Evolutionary conservation across 192 early-diverging fungal genomes (phyloP).

Genomic region (Coemansia sp.): DNA sequence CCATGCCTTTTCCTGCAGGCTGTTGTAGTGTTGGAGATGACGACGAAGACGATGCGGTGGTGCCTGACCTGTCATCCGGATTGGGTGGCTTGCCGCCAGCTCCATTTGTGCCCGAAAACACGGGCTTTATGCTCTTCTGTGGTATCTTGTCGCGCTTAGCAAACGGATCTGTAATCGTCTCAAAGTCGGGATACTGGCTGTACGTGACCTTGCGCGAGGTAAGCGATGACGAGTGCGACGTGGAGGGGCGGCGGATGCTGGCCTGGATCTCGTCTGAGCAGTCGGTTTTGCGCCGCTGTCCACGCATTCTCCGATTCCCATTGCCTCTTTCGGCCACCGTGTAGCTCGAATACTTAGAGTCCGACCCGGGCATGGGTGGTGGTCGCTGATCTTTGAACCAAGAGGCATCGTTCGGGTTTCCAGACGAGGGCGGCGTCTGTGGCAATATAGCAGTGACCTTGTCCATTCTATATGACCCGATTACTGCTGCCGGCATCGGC

Average conservation of each 20-base stretch:
- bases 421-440: conserved; percentile 7
- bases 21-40: conserved; percentile 1
- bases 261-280: conserved; percentile 21
- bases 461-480: conserved; percentile 11
- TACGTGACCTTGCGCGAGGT: conserved; percentile 37
- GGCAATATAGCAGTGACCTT: conserved; percentile 6
- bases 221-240: conserved; percentile 27
- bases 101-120: neutral
- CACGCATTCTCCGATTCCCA: conserved; percentile 20
- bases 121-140: conserved; percentile 26
- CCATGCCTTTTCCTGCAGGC: neutral
- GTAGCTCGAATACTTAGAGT: conserved; percentile 21
- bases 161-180: conserved; percentile 51
- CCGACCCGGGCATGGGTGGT: conserved; percentile 13
- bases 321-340: conserved; percentile 12
- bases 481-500: neutral
- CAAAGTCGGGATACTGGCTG: conserved; percentile 55
- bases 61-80: conserved; percentile 5
- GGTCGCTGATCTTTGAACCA: conserved; percentile 1
- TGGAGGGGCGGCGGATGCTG: conserved; percentile 26
- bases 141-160: conserved; percentile 57
- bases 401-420: neutral
- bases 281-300: conserved; percentile 42
- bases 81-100: neutral
- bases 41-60: neutral